Conservation (phyloP, 2,329 filamentous ascomycete genomes). For the Neonectria hederae region DNA sequence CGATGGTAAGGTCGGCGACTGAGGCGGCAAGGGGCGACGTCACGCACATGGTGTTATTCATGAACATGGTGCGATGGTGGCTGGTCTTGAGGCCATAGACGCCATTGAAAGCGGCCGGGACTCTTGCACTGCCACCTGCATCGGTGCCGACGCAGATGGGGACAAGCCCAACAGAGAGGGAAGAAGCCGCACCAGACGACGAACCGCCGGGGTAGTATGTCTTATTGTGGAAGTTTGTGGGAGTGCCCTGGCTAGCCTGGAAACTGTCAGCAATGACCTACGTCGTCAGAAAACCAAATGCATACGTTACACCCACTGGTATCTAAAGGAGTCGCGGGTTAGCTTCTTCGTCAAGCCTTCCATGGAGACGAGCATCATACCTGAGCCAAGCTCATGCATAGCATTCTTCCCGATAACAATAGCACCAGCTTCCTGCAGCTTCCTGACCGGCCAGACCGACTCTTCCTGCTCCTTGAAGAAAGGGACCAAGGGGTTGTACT, state of each 20-base stretch:
- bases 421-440: conserved; percentile 78
- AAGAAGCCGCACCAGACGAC: conserved; percentile 79
- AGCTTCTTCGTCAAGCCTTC: neutral
- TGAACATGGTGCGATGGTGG: conserved; percentile 72
- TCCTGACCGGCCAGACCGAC: conserved; percentile 76
- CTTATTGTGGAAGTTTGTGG: conserved; percentile 79
- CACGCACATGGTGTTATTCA: conserved; percentile 67
- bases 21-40: conserved; percentile 80
- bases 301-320: conserved; percentile 82
- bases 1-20: conserved; percentile 79
- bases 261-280: conserved; percentile 50
- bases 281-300: neutral
- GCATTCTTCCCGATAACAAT: conserved; percentile 79
- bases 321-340: conserved; percentile 55
- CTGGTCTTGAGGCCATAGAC: conserved; percentile 84
- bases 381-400: conserved; percentile 83
- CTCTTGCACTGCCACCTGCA: conserved; percentile 78
- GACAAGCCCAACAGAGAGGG: conserved; percentile 74
- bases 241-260: conserved; percentile 73
- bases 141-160: conserved; percentile 81
- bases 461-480: conserved; percentile 61
- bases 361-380: conserved; percentile 52
- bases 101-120: conserved; percentile 80
- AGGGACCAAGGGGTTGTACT: conserved; percentile 62
- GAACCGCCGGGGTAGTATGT: conserved; percentile 84